Evolutionary conservation across 2,329 filamentous ascomycete species (phyloP).

Genomic region (Camptophora hylomeconis): DNA sequence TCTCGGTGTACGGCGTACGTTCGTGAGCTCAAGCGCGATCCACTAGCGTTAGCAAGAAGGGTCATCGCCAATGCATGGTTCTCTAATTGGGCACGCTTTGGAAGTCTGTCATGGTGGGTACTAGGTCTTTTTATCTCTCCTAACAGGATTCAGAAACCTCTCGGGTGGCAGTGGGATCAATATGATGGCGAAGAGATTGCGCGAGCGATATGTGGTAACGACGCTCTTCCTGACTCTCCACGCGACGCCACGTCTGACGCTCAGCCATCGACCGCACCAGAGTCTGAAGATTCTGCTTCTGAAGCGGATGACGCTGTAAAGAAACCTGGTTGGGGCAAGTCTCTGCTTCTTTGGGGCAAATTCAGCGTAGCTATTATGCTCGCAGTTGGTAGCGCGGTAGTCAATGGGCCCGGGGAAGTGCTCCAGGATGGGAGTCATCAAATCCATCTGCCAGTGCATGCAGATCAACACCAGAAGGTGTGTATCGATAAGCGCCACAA

Average conservation of each 20-base stretch:
- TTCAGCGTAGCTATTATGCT: slow-evolving; percentile 35
- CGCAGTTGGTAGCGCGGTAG: slow-evolving; percentile 35
- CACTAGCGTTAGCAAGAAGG: slow-evolving; percentile 18
- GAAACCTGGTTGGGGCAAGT: slow-evolving; percentile 13
- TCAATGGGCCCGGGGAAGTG: slow-evolving; percentile 31
- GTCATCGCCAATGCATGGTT: slow-evolving; percentile 24
- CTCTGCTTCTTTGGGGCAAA: slow-evolving; percentile 32
- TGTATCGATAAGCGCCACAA: too few species aligned
- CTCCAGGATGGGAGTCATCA: slow-evolving; percentile 19
- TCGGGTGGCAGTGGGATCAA: slow-evolving; percentile 13
- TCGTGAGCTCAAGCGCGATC: slow-evolving; percentile 12
- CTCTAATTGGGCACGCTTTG: slow-evolving; percentile 20
- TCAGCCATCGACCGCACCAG: too few species aligned
- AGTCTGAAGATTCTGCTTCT: too few species aligned
- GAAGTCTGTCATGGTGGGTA: slow-evolving; percentile 25
- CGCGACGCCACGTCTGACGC: too few species aligned
- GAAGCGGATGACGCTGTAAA: not conserved
- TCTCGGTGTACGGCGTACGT: slow-evolving; percentile 15
- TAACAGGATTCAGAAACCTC: slow-evolving; percentile 3
- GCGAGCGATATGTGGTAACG: too few species aligned
- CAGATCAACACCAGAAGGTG: too few species aligned
- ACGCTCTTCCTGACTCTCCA: too few species aligned
- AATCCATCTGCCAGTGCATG: not conserved
- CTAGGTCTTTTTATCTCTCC: slow-evolving; percentile 22
- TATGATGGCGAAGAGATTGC: slow-evolving; percentile 16